Evolutionary conservation across 2,329 filamentous ascomycete genomes (phyloP), one percentile per base, ranked within the genome.

Genomic region (Apiospora pterosperma): DNA sequence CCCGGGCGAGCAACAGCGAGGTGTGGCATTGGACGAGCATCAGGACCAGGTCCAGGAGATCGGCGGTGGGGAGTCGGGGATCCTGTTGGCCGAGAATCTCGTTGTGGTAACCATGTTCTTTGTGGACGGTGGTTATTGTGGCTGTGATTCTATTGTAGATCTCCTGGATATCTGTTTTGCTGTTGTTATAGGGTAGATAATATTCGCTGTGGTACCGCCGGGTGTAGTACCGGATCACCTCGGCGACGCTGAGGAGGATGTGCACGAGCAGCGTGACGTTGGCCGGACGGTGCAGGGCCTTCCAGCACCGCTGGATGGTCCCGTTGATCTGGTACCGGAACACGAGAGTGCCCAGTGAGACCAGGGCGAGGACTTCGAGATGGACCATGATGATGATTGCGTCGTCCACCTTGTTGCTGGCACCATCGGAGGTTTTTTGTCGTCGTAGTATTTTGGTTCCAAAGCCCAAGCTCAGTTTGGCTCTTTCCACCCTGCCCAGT

Each of bases 171-270:
- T 4, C n/a, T 6, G 23, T n/a, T 34, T 11, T n/a, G 19, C 2
- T 55, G 28, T 31, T 55, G 16, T 19, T 12, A 19, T 31, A 34
- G 5, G 61, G 31, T 14, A 62, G n/a, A 23, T n/a, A 34, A 10
- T 21, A 55, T 16, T 48, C 38, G 39, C 19, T 2, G n/a, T 42
- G n/a, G 39, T 44, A 48, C 4, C 59, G 62, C 12, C 63, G 63
- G 11, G n/a, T 1, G 36, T 66, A 64, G 58, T 65, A 66, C 11
- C 65, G 63, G 12, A 58, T 2, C 23, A 66, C 55, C 25, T 66
- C 65, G 28, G 21, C 21, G 3, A 63, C 19, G 14, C 60, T 36
- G 3, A 63, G 25, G 10, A 42, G 1, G 16, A 66, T 36, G 41
- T 66, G 65, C 8, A 48, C 36, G 2, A 66, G 23, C 5, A 66